phyloP scores from a whole-genome alignment of 1,284 basidiomycete species.

The Naganishia sp. region DNA sequence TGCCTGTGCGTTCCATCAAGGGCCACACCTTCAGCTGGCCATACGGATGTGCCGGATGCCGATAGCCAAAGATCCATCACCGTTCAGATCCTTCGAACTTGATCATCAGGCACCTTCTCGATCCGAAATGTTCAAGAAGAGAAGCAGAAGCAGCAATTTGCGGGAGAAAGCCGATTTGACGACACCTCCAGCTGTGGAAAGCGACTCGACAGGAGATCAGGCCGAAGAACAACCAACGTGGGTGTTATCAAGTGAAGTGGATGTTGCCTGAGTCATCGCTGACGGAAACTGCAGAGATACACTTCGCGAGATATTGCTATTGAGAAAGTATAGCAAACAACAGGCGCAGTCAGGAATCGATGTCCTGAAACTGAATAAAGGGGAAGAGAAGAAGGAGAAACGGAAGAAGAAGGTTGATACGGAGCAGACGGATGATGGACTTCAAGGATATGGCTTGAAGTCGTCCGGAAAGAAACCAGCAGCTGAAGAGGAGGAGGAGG shows the following conservation, averaged over 20 bases:
- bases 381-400: slow-evolving; percentile 72
- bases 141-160: slow-evolving; percentile 50
- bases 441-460: slow-evolving; percentile 60
- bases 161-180: slow-evolving; percentile 41
- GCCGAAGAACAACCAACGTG: slow-evolving; percentile 27
- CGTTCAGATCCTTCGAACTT: too few species aligned
- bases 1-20: too few species aligned
- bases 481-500: slow-evolving; percentile 62
- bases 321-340: slow-evolving; percentile 73
- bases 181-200: slow-evolving; percentile 27
- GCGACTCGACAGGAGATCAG: slow-evolving; percentile 16
- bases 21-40: too few species aligned
- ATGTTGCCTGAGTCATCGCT: neutral
- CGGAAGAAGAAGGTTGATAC: slow-evolving; percentile 62
- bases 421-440: slow-evolving; percentile 58
- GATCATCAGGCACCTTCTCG: neutral
- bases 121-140: slow-evolving; percentile 54
- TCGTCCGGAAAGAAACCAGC: slow-evolving; percentile 24
- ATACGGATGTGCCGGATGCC: too few species aligned
- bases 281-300: slow-evolving; percentile 38
- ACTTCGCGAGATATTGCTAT: slow-evolving; percentile 78
- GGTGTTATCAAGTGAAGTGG: neutral
- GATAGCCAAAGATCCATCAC: too few species aligned
- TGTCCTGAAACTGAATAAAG: slow-evolving; percentile 75
- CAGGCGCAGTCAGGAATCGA: slow-evolving; percentile 75